Base-by-base conservation (phyloP, 805 yeast genomes). In the Yamadazyma sp. region DNA sequence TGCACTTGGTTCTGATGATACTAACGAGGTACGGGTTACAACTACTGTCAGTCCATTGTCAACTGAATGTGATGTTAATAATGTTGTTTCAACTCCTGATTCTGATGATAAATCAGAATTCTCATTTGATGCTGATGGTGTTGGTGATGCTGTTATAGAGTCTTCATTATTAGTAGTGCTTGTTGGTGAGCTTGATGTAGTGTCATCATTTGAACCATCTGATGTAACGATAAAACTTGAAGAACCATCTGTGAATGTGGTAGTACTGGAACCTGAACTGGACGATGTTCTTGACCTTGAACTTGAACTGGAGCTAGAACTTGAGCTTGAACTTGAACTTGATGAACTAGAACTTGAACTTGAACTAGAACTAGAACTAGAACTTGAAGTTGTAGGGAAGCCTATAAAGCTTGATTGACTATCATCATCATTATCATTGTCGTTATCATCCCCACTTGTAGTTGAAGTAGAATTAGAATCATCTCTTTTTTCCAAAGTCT, bases 1-100 rank as follows among this genome's bases (percentile, higher is more conserved):
- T 1, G 62, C 52, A 23, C 53, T 43, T 10, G 65, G 44, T 21
- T 45, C 35, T 27, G 38, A 35, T 2, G 52, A 36, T 5, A 60
- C 47, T 13, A 62, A 13, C 8, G 68, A 54, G 1, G 73, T 68
- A 19, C 50, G 49, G n/a, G 73, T 68, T 12, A 68, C 70, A 21
- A 64, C 43, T 2, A 66, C 53, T 2, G 70, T 65, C 13, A 29
- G 46, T 2, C 73, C 74, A 34, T 55, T 55, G 29, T 55, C 60
- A 2, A 56, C 64, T 1, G 69, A 59, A 4, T 50, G 44, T 31
- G 42, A 53, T 1, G 69, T 59, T 13, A 70, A 56, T 5, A 28
- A 31, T 13, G 39, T 37, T 1, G 42, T 33, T n/a, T n/a, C n/a
- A n/a, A n/a, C 23, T 8, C 15, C 15, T 6, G 23, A n/a, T 5